Evolutionary conservation across 352 stramenopile genomes (phyloP), one percentile per base, ranked within the genome.

Genomic region (Pythium biforme): DNA sequence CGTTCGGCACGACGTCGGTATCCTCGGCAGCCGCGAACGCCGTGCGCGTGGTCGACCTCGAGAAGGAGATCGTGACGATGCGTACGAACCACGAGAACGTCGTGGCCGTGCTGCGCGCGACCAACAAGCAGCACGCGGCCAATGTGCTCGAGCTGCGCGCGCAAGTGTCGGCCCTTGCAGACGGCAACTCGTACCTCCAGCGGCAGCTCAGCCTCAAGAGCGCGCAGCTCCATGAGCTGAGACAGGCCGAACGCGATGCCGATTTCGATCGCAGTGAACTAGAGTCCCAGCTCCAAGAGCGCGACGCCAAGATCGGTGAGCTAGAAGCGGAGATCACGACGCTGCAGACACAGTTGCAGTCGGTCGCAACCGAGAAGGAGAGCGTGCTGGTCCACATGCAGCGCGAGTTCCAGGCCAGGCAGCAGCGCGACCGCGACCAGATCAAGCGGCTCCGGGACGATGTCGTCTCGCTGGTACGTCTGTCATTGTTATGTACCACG

Each of bases 71-170:
- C 47, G 72, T 59, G 59, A 68, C 65, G 50, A 87, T 81, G 70
- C 76, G 77, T 7, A 83, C 75, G 2, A 90, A 83, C 58, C 78
- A 90, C 66, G 77, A 87, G 61, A 90, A 88, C 63, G 73, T 88
- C 37, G 77, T 90, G 19, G 78, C 78, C 1, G 78, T 87, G 49
- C 70, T 90, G 4, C 75, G 81, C 26, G 77, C 78, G 20, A 87
- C 77, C 58, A 90, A 90, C 69, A 83, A 86, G 52, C 78, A 90
- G 61, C 78, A 88, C 54, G 78, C 78, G 1, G 75, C 55, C 20
- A 88, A 88, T 27, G 78, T 90, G 7, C 67, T 88, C 9, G 81
- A 90, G 65, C 65, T 90, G 55, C 73, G 78, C 33, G 77, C 76
- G 1, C 81, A 90, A 27, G 81, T 88, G 19, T 77, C 75, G 15